These are phyloP conservation scores for Stephania japonica DNA, from an alignment of 164 flowering plant species.

Conservation along the genomic window DNA sequence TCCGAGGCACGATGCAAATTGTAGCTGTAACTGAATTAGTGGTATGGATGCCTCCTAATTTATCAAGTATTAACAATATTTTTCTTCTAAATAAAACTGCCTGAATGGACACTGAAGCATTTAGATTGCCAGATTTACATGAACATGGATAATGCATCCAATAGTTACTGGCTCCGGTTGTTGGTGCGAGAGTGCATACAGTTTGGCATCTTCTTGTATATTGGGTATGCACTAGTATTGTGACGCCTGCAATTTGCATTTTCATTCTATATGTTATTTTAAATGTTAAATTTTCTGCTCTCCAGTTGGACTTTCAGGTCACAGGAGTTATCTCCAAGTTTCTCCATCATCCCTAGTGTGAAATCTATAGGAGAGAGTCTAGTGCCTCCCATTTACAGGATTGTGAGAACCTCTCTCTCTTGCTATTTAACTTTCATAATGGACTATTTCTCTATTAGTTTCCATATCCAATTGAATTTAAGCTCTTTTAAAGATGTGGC, in stretches of 20 bases:
- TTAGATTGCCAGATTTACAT: slow-evolving; percentile 53
- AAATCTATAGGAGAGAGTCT: slow-evolving; percentile 32
- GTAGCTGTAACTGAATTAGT: slow-evolving; percentile 65
- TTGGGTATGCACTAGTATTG: slow-evolving; percentile 53
- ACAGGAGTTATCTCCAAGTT: slow-evolving; percentile 60
- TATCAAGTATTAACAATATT: neutral
- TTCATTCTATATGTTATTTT: neutral
- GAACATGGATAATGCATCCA: slow-evolving; percentile 48
- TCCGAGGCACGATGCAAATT: slow-evolving; percentile 78
- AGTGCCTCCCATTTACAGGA: slow-evolving; percentile 79
- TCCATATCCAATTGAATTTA: neutral
- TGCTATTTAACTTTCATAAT: neutral
- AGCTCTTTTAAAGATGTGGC: neutral
- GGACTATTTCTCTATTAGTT: neutral
- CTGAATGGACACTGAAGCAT: neutral
- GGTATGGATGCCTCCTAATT: slow-evolving; percentile 33
- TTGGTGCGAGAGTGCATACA: slow-evolving; percentile 79
- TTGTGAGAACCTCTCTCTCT: slow-evolving; percentile 39
- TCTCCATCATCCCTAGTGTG: slow-evolving; percentile 73
- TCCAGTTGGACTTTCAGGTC: slow-evolving; percentile 89
- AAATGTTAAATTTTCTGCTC: neutral
- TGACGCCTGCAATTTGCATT: neutral
- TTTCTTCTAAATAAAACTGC: neutral
- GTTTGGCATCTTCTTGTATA: slow-evolving; percentile 68
- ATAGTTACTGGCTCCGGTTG: slow-evolving; percentile 74